phyloP scores from a whole-genome alignment of 352 stramenopile genomes.

The Phytophthora colocasiae region DNA sequence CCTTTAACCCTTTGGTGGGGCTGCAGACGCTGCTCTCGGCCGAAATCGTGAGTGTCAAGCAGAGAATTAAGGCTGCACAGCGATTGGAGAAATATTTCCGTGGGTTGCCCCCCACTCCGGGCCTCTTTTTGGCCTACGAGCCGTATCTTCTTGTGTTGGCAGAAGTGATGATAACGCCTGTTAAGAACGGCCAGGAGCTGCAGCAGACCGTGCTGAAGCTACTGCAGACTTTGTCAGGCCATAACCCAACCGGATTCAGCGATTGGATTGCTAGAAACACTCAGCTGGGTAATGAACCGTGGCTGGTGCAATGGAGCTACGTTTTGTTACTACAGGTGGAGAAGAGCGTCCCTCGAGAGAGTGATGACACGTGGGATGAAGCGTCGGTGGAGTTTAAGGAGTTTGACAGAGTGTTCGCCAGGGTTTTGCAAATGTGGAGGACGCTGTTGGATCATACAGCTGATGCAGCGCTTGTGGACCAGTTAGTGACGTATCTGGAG shows the following conservation, averaged over 20 bases:
- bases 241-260: conserved; percentile 46
- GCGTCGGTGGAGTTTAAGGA: conserved; percentile 51
- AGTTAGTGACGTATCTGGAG: conserved; percentile 43
- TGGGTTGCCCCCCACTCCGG: conserved; percentile 27
- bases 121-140: conserved; percentile 54
- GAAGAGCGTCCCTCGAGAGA: conserved; percentile 36
- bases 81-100: conserved; percentile 52
- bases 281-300: conserved; percentile 47
- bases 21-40: conserved; percentile 55
- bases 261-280: conserved; percentile 62
- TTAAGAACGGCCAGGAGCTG: conserved; percentile 43
- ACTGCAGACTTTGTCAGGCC: conserved; percentile 47
- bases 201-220: conserved; percentile 47
- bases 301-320: conserved; percentile 63
- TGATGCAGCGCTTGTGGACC: conserved; percentile 46
- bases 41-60: conserved; percentile 44
- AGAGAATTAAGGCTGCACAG: conserved; percentile 52
- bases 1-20: conserved; percentile 49
- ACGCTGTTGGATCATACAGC: conserved; percentile 58
- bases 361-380: conserved; percentile 41
- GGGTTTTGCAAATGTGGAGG: conserved; percentile 57
- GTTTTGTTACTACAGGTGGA: conserved; percentile 49
- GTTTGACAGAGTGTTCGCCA: conserved; percentile 46
- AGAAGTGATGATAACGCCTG: conserved; percentile 39
- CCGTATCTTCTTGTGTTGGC: conserved; percentile 55